Conservation (phyloP, 306 rosid genomes). For the Heteromeles arbutifolia region DNA sequence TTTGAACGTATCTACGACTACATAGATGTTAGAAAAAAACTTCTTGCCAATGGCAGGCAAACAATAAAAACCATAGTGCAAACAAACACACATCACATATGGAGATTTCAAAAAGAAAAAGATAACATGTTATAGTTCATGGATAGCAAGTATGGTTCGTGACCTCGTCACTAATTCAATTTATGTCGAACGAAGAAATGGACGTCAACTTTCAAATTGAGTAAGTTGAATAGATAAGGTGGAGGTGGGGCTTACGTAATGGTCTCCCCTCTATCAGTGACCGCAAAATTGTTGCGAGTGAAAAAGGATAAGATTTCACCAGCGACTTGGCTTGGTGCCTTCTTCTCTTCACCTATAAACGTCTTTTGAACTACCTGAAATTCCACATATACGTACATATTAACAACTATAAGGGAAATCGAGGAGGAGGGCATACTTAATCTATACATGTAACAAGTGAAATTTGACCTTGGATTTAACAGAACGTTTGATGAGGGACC, state of each 20-base stretch:
- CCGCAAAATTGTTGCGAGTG: slow-evolving; percentile 74
- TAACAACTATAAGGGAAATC: background rate
- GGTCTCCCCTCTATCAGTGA: slow-evolving; percentile 75
- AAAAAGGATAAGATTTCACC: slow-evolving; percentile 86
- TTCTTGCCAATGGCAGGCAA: background rate
- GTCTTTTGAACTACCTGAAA: slow-evolving; percentile 85
- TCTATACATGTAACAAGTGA: too few relatives aligned
- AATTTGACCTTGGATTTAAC: slow-evolving; percentile 73
- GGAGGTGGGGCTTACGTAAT: slow-evolving; percentile 46
- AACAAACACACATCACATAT: too few relatives aligned
- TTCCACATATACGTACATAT: background rate
- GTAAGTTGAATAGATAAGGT: background rate
- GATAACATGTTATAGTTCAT: too few relatives aligned
- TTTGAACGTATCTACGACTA: background rate
- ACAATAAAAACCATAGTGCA: background rate
- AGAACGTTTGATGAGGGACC: slow-evolving; percentile 98
- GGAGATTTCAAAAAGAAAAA: too few relatives aligned
- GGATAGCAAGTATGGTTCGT: too few relatives aligned
- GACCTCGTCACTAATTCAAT: too few relatives aligned
- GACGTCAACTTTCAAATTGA: background rate
- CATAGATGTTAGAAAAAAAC: background rate
- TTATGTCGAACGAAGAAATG: too few relatives aligned
- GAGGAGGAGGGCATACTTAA: background rate
- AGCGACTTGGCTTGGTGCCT: slow-evolving; percentile 60
- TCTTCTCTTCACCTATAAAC: slow-evolving; percentile 50